These are phyloP conservation scores for Jaminaea rosea DNA, from an alignment of 1,284 basidiomycete genomes.

Conservation along the genomic window DNA sequence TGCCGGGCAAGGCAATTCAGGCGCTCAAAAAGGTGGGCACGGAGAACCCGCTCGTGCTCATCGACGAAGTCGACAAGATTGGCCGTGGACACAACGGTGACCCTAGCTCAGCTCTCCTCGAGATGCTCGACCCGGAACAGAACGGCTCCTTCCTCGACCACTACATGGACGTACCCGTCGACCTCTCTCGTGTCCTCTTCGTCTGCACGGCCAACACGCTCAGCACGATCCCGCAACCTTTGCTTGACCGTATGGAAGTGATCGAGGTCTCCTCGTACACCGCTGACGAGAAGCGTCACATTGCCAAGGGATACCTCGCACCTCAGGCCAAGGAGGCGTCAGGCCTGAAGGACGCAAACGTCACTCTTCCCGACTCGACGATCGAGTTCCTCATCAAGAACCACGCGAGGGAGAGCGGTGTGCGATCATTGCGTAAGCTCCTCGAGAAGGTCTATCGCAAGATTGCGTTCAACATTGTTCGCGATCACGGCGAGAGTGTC, in stretches of 20 bases:
- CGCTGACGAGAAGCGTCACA: conserved; percentile 87
- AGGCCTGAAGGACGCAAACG: conserved; percentile 56
- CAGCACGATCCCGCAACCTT: conserved; percentile 89
- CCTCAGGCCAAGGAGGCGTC: conserved; percentile 89
- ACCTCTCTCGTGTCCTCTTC: conserved; percentile 89
- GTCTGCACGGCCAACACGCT: conserved; percentile 72
- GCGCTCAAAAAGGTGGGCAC: conserved; percentile 92
- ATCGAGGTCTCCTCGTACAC: conserved; percentile 82
- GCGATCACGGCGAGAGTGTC: conserved; percentile 77
- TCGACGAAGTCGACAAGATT: conserved; percentile 98
- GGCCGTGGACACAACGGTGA: conserved; percentile 90
- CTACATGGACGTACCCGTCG: conserved; percentile 95
- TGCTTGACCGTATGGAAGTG: conserved; percentile 84
- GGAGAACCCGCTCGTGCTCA: conserved; percentile 83
- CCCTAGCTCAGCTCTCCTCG: conserved; percentile 82
- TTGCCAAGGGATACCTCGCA: conserved; percentile 81
- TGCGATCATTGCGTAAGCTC: conserved; percentile 43
- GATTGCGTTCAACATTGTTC: conserved; percentile 83
- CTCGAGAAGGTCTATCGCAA: conserved; percentile 86
- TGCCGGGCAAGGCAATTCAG: conserved; percentile 96
- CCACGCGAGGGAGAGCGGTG: conserved; percentile 89
- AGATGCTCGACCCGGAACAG: conserved; percentile 98
- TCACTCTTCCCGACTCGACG: conserved; percentile 50
- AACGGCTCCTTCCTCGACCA: conserved; percentile 93
- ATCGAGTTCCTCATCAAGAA: conserved; percentile 89